A percentile compares a stretch with the other conserved stretches of the same genome.
phyloP scores from a whole-genome alignment of 2,329 filamentous ascomycete genomes.

The Fusarium irregulare region DNA sequence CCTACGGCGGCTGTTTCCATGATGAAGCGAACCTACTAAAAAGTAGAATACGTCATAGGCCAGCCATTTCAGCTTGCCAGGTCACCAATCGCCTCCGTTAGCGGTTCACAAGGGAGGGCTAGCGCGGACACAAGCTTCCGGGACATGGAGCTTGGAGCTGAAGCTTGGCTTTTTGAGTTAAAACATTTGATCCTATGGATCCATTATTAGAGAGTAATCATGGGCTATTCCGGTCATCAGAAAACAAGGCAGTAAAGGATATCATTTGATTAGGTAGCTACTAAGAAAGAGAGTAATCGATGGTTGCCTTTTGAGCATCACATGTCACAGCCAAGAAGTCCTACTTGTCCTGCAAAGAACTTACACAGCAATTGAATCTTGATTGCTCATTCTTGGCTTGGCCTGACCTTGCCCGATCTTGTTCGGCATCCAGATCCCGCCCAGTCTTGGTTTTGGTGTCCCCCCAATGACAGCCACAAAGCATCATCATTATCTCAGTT shows the following conservation, averaged over 20 bases:
- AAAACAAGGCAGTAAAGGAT: not conserved
- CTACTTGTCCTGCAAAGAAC: not conserved
- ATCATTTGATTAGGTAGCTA: not conserved
- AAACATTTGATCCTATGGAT: not conserved
- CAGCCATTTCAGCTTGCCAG: conserved; percentile 16
- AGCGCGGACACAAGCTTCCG: conserved; percentile 39
- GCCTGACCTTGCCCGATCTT: not conserved
- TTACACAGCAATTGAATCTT: not conserved
- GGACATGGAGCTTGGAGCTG: conserved; percentile 13
- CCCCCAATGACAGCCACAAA: conserved; percentile 26
- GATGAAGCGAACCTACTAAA: conserved; percentile 22
- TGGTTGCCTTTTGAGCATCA: not conserved
- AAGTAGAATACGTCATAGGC: conserved; percentile 46
- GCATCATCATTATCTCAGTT: conserved; percentile 27
- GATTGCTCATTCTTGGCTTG: not conserved
- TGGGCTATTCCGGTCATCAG: not conserved
- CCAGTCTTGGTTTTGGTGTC: not conserved
- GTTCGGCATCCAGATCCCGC: not conserved
- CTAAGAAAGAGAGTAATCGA: not conserved
- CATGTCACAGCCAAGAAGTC: not conserved
- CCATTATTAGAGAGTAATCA: not conserved
- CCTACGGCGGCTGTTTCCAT: conserved; percentile 4
- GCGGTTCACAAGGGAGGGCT: conserved; percentile 23
- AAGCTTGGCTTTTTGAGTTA: conserved; percentile 19
- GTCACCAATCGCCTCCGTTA: conserved; percentile 33